Percentiles rank a stretch among this genome's conserved stretches.
These are phyloP conservation scores for Irineochytrium annulatum DNA, from an alignment of 192 early-diverging fungal species.

Conservation along the genomic window DNA sequence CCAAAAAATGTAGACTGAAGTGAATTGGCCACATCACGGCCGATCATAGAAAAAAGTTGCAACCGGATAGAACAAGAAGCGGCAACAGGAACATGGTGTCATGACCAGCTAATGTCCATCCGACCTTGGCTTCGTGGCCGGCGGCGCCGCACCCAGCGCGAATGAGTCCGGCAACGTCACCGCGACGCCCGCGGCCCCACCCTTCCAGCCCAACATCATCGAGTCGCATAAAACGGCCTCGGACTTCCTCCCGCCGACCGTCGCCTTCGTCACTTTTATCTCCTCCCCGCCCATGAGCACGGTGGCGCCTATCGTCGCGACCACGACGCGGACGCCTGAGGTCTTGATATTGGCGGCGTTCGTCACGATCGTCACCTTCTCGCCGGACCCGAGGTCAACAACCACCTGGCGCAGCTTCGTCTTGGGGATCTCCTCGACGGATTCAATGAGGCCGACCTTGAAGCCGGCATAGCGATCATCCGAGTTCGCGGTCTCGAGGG, in stretches of 20 bases:
- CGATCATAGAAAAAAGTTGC: no score
- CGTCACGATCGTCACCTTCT: slow-evolving; percentile 13
- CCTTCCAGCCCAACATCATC: slow-evolving; percentile 18
- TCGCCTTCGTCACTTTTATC: slow-evolving; percentile 5
- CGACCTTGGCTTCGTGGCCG: slow-evolving; percentile 17
- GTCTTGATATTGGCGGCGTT: slow-evolving; percentile 16
- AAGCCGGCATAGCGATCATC: background rate
- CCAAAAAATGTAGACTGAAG: no score
- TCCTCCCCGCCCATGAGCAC: slow-evolving; percentile 15
- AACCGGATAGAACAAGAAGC: no score
- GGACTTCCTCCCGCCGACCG: slow-evolving; percentile 6
- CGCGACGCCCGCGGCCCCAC: slow-evolving; percentile 10
- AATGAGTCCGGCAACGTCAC: slow-evolving; percentile 9
- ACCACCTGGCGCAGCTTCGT: background rate
- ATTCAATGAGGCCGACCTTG: slow-evolving; percentile 12
- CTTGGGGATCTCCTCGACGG: slow-evolving; percentile 12
- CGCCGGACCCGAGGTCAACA: background rate
- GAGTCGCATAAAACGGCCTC: slow-evolving; percentile 22
- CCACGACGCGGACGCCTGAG: slow-evolving; percentile 5
- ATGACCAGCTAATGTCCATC: no score
- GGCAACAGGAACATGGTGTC: no score
- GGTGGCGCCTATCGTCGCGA: slow-evolving; percentile 7
- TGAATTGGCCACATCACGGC: no score
- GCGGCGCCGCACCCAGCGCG: slow-evolving; percentile 11
- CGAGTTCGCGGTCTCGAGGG: background rate